phyloP scores from a whole-genome alignment of 2,329 filamentous ascomycete genomes.

The Aspergillus ruber region DNA sequence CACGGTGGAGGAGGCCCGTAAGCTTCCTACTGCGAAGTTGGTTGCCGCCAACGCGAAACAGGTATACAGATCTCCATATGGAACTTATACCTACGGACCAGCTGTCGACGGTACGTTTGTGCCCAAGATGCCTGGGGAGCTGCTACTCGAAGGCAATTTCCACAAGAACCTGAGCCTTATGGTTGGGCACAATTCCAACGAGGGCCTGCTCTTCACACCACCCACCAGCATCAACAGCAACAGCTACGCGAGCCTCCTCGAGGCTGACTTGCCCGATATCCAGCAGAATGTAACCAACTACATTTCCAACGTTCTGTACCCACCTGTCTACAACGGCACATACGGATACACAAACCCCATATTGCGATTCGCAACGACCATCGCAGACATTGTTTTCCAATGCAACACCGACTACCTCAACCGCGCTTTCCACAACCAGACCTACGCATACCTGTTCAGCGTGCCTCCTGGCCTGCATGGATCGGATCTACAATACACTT shows the following conservation, averaged over 20 bases:
- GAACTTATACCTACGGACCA: constrained; percentile 42
- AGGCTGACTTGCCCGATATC: constrained; percentile 17
- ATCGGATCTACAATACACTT: constrained; percentile 48
- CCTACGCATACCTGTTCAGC: constrained; percentile 49
- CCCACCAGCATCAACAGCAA: constrained; percentile 23
- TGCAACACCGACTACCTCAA: constrained; percentile 52
- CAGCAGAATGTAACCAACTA: constrained; percentile 30
- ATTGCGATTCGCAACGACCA: constrained; percentile 35
- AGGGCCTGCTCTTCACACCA: constrained; percentile 38
- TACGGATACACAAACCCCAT: constrained; percentile 42
- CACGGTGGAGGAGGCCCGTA: constrained; percentile 40
- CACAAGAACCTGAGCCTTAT: constrained; percentile 42
- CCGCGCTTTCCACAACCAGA: constrained; percentile 44
- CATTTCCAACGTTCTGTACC: constrained; percentile 46
- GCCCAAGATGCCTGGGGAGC: constrained; percentile 40
- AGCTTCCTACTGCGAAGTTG: constrained; percentile 33
- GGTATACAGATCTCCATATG: constrained; percentile 32
- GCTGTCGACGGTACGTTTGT: constrained; percentile 47
- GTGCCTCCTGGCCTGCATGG: constrained; percentile 50
- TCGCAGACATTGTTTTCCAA: constrained; percentile 41
- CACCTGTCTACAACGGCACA: constrained; percentile 43
- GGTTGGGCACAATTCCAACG: constrained; percentile 39
- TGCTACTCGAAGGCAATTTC: constrained; percentile 40
- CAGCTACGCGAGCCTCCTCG: constrained; percentile 14
- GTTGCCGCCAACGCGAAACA: constrained; percentile 42